Percentiles rank a stretch among this genome's conserved stretches.
Conservation (phyloP, 345 rosid species). For the Ceriops zippeliana region DNA sequence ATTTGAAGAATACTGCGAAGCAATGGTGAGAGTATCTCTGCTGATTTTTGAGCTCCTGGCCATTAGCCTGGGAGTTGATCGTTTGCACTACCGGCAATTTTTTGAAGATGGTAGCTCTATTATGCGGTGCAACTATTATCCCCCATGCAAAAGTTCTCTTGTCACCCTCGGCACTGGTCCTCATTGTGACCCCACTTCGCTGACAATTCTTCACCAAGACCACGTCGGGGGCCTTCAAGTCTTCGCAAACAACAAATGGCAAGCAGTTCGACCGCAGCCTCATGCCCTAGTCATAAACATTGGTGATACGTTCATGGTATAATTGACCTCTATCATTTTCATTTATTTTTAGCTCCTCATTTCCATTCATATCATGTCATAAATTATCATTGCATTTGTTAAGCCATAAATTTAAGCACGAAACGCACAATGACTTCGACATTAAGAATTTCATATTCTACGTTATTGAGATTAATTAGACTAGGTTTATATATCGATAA, state of each 20-base stretch:
- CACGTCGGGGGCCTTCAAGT: slow-evolving; percentile 79
- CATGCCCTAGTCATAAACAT: slow-evolving; percentile 65
- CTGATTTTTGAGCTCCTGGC: slow-evolving; percentile 45
- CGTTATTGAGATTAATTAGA: no score
- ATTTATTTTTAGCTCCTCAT: neutral
- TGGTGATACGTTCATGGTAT: slow-evolving; percentile 79
- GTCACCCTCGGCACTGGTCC: slow-evolving; percentile 87
- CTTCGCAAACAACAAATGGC: slow-evolving; percentile 56
- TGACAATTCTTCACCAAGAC: slow-evolving; percentile 85
- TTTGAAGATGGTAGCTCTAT: slow-evolving; percentile 61
- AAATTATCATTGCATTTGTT: no score
- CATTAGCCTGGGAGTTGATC: slow-evolving; percentile 48
- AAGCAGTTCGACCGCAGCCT: slow-evolving; percentile 49
- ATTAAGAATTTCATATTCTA: no score
- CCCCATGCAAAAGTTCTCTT: slow-evolving; percentile 51
- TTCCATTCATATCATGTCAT: neutral
- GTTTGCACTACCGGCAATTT: slow-evolving; percentile 27
- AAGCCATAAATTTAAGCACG: no score
- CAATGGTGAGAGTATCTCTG: slow-evolving; percentile 39
- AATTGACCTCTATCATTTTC: neutral
- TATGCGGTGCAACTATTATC: slow-evolving; percentile 64
- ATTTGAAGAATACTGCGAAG: slow-evolving; percentile 49
- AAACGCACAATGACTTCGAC: no score
- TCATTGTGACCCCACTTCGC: slow-evolving; percentile 73
- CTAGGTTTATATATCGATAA: no score